Conservation (phyloP, 345 rosid species). For the Euclidium syriacum region DNA sequence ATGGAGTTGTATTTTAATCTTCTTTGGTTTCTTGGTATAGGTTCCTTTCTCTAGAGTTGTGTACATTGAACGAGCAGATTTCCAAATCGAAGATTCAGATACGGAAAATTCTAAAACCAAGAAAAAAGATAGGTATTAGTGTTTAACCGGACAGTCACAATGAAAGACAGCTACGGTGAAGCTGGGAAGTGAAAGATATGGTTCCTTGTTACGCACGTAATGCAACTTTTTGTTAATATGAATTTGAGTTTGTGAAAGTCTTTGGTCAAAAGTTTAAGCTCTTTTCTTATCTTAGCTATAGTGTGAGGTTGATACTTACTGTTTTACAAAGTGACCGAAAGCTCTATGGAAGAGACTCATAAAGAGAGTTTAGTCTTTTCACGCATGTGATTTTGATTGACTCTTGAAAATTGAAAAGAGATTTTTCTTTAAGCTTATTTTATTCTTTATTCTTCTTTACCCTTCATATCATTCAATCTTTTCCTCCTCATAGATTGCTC, state of each 20-base stretch:
- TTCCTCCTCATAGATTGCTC: constrained; percentile 7
- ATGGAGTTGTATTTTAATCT: no score
- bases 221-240: neutral
- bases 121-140: no score
- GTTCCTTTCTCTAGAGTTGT: constrained; percentile 76
- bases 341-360: constrained; percentile 6
- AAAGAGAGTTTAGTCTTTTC: constrained; percentile 51
- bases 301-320: constrained; percentile 25
- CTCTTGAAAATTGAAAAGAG: constrained; percentile 15
- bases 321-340: constrained; percentile 27
- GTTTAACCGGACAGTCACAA: constrained; percentile 62
- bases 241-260: constrained; percentile 16
- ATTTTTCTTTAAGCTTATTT: neutral
- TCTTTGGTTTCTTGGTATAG: constrained; percentile 25
- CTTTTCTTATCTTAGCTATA: constrained; percentile 13
- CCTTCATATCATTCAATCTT: neutral
- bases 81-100: constrained; percentile 93
- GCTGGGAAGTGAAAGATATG: constrained; percentile 30
- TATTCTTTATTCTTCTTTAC: neutral
- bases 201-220: neutral
- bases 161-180: constrained; percentile 37
- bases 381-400: constrained; percentile 38
- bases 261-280: constrained; percentile 15
- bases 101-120: no score
- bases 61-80: constrained; percentile 84